Evolutionary conservation across 208 protist species (phyloP), one percentile per base, ranked within the genome.

Genomic region (Kentomonas sorsogonicus): DNA sequence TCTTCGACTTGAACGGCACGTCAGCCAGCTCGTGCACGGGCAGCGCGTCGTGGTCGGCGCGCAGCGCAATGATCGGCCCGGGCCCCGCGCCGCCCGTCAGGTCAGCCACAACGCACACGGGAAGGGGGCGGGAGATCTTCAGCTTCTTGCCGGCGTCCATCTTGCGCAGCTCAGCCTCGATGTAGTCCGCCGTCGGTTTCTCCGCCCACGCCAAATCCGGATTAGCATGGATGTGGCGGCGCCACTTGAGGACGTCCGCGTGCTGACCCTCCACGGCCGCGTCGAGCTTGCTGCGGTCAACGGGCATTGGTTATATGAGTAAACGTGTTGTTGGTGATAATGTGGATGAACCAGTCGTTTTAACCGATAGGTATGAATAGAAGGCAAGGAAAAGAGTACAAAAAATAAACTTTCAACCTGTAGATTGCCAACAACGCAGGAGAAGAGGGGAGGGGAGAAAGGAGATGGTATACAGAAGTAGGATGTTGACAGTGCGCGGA

Each of bases 21-120:
- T 68, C 71, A 31, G 53, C 63, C 47, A 71, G 57, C 66, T 85
- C 74, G 39, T 75, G 69, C 27, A 85, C 44, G 33, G 81, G 77
- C 30, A 89, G 75, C 1, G 77, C 77, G 33, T 89, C 81, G 44
- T 73, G 74, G 69, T 89, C 77, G 3, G 74, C 73, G 41, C 74
- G 70, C 53, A 83, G 57, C 30, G 70, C 63, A 30, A 75, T 66
- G 25, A 60, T 60, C 29, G 47, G 58, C 36, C 74, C 71, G 38
- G 67, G 64, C n/a, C 79, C 75, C 3, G 63, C 72, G 11, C 65
- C 60, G 25, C 79, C 79, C 27, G 58, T 66, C 44, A 87, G 51
- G 48, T 83, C 79, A 2, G 69, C 79, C 13, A 84, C 33, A 9
- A 80, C 63, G 50, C 60, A 68, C 36, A 68, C 83, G 31, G 54